A percentile compares a stretch with the other conserved stretches of the same genome.
Evolutionary conservation across 2,329 filamentous ascomycete species (phyloP).

Genomic region (Orbilia quercus): DNA sequence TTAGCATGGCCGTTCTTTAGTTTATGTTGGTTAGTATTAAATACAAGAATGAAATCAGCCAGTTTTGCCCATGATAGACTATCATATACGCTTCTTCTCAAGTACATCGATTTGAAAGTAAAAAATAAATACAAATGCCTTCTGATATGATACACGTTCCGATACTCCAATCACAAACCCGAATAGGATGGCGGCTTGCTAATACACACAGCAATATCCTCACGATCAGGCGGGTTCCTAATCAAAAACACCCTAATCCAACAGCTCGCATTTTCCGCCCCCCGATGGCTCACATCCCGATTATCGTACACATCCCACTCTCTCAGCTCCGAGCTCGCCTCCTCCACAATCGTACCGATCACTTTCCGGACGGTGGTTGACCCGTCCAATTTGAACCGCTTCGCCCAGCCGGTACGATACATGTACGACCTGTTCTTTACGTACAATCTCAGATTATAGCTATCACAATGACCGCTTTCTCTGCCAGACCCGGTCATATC

Average conservation of each 20-base stretch:
- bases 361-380: constrained; percentile 17
- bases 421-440: constrained; percentile 20
- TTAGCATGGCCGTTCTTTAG: too few relatives aligned
- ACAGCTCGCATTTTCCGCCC: neutral
- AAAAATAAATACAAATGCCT: too few relatives aligned
- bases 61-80: too few relatives aligned
- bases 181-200: constrained; percentile 5
- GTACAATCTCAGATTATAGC: constrained; percentile 7
- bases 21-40: too few relatives aligned
- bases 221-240: constrained; percentile 4
- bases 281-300: neutral
- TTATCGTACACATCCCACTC: constrained; percentile 16
- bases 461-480: neutral
- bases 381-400: neutral
- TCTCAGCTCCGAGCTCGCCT: neutral
- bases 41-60: too few relatives aligned
- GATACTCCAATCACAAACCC: neutral
- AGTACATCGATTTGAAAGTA: too few relatives aligned
- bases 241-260: constrained; percentile 26
- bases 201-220: constrained; percentile 12
- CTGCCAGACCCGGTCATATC: neutral
- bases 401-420: constrained; percentile 12
- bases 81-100: too few relatives aligned
- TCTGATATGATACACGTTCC: neutral
- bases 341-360: constrained; percentile 8